A percentile compares a stretch with the other conserved stretches of the same genome.
Conservation (phyloP, 495 filamentous ascomycete species). For the Talaromyces wortmannii region DNA sequence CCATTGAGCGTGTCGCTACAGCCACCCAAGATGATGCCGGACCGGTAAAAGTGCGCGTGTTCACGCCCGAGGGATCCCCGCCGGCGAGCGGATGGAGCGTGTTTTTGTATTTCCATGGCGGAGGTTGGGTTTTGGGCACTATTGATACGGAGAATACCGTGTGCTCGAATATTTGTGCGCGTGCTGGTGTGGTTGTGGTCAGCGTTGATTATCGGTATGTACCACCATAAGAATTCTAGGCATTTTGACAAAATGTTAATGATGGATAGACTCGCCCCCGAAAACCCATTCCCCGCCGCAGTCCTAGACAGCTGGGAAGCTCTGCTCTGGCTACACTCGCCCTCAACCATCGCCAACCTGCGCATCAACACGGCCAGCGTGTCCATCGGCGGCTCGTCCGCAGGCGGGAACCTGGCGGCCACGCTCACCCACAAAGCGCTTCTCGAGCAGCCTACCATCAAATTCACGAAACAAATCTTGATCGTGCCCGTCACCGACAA, state of each 20-base stretch:
- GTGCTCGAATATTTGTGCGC: slow-evolving; percentile 45
- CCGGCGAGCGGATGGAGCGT: slow-evolving; percentile 47
- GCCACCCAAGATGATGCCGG: too few species aligned
- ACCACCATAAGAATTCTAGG: not conserved
- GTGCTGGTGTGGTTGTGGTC: slow-evolving; percentile 44
- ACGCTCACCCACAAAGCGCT: slow-evolving; percentile 49
- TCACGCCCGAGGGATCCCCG: slow-evolving; percentile 36
- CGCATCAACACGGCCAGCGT: slow-evolving; percentile 36
- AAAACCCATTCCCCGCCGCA: slow-evolving; percentile 48
- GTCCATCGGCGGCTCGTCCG: slow-evolving; percentile 49
- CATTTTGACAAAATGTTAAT: not conserved
- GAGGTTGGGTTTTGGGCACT: slow-evolving; percentile 53
- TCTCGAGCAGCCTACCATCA: slow-evolving; percentile 14
- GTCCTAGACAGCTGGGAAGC: slow-evolving; percentile 52
- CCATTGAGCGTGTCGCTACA: slow-evolving; percentile 38
- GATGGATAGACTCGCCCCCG: slow-evolving; percentile 40
- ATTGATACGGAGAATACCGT: slow-evolving; percentile 54
- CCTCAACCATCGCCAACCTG: slow-evolving; percentile 27
- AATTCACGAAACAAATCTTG: slow-evolving; percentile 43
- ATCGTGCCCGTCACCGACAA: slow-evolving; percentile 55
- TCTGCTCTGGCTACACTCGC: slow-evolving; percentile 44
- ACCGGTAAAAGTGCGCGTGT: slow-evolving; percentile 37
- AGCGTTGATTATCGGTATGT: slow-evolving; percentile 50
- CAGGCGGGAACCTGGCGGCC: slow-evolving; percentile 48
- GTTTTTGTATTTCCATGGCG: slow-evolving; percentile 52